Percentiles rank a stretch among this genome's conserved stretches.
Evolutionary conservation across 495 filamentous ascomycete genomes (phyloP).

Genomic region (Penicillium lagena): DNA sequence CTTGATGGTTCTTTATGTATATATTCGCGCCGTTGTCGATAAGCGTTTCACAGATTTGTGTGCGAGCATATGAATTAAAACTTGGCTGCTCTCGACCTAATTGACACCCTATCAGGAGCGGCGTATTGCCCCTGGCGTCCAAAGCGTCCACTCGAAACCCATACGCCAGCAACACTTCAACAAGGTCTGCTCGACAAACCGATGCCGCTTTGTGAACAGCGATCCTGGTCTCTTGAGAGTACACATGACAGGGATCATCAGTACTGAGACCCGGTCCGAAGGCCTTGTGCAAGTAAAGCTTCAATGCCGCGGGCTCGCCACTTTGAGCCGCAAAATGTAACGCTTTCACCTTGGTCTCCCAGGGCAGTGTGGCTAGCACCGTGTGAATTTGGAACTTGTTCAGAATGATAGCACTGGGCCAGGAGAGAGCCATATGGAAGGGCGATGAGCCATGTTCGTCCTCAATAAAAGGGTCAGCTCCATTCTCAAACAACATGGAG

Average conservation of each 20-base stretch:
- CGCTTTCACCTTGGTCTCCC: background rate
- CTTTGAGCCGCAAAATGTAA: constrained; percentile 1
- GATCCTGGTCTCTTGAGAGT: background rate
- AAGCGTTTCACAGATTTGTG: constrained; percentile 3
- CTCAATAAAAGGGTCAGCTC: constrained; percentile 19
- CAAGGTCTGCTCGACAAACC: constrained; percentile 1
- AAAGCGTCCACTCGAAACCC: background rate
- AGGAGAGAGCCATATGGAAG: constrained; percentile 6
- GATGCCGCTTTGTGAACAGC: background rate
- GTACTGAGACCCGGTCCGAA: too few relatives aligned
- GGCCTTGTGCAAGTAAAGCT: background rate
- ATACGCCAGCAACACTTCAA: background rate
- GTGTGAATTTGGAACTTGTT: background rate
- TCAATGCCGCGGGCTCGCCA: background rate
- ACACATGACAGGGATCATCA: background rate
- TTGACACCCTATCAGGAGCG: constrained; percentile 2
- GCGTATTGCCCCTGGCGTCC: constrained; percentile 1
- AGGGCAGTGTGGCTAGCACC: background rate
- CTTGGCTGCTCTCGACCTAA: background rate
- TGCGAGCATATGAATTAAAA: background rate
- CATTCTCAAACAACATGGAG: constrained; percentile 13
- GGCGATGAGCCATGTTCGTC: constrained; percentile 2
- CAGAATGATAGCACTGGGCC: constrained; percentile 1
- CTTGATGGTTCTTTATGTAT: background rate
- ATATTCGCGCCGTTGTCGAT: constrained; percentile 1